Evolutionary conservation across 768 basidiomycete genomes (phyloP).

Genomic region (Coprinopsis marcescibilis): DNA sequence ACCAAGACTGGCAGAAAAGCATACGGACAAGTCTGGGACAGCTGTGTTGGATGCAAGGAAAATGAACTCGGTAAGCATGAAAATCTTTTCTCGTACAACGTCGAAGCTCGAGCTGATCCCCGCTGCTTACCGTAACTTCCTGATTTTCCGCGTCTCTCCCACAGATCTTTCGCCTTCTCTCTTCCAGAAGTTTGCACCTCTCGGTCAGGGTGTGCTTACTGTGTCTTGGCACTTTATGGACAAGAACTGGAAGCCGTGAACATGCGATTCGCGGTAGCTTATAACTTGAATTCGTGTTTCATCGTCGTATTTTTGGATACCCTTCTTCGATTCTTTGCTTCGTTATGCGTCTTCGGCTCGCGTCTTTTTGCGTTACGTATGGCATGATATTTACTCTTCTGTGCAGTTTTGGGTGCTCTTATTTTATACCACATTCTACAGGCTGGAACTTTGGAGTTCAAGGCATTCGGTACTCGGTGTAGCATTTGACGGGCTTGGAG

Average conservation of each 20-base stretch:
- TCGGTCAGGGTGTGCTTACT: conserved; percentile 44
- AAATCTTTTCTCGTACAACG: neutral
- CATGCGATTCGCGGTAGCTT: too few relatives aligned
- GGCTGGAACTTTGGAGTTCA: too few relatives aligned
- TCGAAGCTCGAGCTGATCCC: neutral
- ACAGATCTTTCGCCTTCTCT: conserved; percentile 63
- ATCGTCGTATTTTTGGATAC: too few relatives aligned
- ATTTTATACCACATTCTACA: too few relatives aligned
- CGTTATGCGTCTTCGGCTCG: too few relatives aligned
- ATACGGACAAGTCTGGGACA: conserved; percentile 49
- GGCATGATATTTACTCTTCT: too few relatives aligned
- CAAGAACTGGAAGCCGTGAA: conserved; percentile 36
- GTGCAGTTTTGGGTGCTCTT: too few relatives aligned
- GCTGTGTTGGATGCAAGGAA: conserved; percentile 49
- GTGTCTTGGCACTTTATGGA: conserved; percentile 60
- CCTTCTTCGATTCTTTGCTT: too few relatives aligned
- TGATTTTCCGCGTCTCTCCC: neutral
- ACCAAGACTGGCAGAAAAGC: conserved; percentile 44
- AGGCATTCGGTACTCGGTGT: too few relatives aligned
- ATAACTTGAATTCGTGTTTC: too few relatives aligned
- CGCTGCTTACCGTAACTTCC: neutral
- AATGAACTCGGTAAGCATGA: conserved; percentile 48
- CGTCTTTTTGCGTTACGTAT: too few relatives aligned
- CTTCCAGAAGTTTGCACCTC: conserved; percentile 46
- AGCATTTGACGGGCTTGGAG: too few relatives aligned